Evolutionary conservation across 148 eudicot genomes (phyloP), one percentile per base, ranked within the genome.

Genomic region (Pouteria glomerata): DNA sequence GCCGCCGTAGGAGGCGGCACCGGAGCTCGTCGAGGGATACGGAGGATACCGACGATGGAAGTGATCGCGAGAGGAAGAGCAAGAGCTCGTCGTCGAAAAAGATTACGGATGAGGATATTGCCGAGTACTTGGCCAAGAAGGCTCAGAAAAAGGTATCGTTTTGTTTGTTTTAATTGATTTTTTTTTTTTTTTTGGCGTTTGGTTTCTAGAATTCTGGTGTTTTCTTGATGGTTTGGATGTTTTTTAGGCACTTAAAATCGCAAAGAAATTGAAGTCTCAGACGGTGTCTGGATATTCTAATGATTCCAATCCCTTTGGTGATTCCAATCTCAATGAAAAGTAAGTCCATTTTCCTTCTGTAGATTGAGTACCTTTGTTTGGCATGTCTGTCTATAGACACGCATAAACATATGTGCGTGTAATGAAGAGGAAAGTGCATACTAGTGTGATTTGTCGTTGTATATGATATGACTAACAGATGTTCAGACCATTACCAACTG

Each of bases 231-330:
- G 55, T 55, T 67, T 57, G 21, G n/a, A 1, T 18, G 61, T 6
- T 27, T 61, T 63, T 14, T 53, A 85, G 89, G 98, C 96, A 1
- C 59, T 66, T 72, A 80, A 85, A 71, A 93, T 84, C 0, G 97
- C 97, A 10, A 91, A 89, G 78, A 94, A 91, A 68, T 73, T 94
- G 69, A 94, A 94, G 72, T 45, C 89, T 0, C 87, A 84, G 51
- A 78, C 79, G 0, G 91, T 88, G 11, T 88, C 93, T 6, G 98
- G 97, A 6, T 94, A 94, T 72, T 82, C 93, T 0, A 94, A 94
- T 66, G 96, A 94, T 63, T 85, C 96, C 15, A 91, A 94, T 66
- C 98, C 98, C 0, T 91, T 94, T 69, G 96, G 96, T 4, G 98
- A 94, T 73, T 71, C 93, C 24, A 91, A 85, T 78, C 85, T 94